These are phyloP conservation scores for Sordaria brevicollis DNA, from an alignment of 495 filamentous ascomycete species.

Conservation along the genomic window DNA sequence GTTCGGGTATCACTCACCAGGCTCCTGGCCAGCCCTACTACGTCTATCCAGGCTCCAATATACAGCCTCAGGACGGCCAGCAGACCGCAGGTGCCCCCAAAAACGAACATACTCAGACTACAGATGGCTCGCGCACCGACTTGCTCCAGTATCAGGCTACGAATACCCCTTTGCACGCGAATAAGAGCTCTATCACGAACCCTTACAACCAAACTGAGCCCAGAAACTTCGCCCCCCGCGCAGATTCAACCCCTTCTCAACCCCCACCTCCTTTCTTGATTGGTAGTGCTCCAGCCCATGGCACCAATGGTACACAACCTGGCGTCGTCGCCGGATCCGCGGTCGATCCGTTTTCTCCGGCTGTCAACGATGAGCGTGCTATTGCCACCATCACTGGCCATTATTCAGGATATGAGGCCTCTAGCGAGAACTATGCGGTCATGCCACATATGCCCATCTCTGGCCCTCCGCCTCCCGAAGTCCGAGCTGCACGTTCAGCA, in stretches of 20 bases:
- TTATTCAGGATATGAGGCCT: background rate
- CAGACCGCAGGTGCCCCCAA: background rate
- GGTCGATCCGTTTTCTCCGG: background rate
- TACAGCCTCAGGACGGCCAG: background rate
- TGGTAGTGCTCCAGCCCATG: background rate
- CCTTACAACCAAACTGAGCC: slow-evolving; percentile 17
- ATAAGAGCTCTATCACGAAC: slow-evolving; percentile 2
- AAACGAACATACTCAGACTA: background rate
- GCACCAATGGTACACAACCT: background rate
- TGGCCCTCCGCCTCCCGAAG: background rate
- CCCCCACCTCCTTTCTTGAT: background rate
- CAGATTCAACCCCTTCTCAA: background rate
- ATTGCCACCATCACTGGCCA: background rate
- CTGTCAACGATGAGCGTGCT: background rate
- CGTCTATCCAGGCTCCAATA: background rate
- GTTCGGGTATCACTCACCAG: background rate
- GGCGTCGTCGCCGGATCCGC: background rate
- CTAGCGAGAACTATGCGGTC: background rate
- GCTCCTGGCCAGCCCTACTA: background rate
- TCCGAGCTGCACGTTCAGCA: slow-evolving; percentile 14
- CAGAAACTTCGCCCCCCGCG: slow-evolving; percentile 13
- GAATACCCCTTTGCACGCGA: slow-evolving; percentile 7
- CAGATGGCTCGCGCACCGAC: background rate
- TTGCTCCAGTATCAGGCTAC: background rate
- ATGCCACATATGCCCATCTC: background rate